A percentile compares a stretch with the other conserved stretches of the same genome.
Conservation (phyloP, 805 yeast genomes). For the Wickerhamomyces chambardii region DNA sequence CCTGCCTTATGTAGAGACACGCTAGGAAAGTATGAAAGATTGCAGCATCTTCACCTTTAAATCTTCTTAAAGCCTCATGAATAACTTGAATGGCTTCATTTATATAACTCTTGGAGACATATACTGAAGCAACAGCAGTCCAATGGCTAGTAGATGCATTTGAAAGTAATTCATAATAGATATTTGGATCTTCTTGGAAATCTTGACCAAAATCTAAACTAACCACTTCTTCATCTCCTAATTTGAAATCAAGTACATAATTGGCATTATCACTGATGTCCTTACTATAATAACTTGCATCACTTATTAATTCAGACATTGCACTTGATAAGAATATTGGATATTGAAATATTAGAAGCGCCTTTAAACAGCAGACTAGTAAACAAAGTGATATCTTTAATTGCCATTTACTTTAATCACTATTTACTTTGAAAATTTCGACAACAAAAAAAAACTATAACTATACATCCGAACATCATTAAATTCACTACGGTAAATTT, state of each 20-base stretch:
- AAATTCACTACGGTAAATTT: not conserved
- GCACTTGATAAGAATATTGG: not conserved
- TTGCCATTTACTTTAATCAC: no score
- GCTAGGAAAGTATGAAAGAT: slow-evolving; percentile 54
- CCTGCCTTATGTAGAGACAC: slow-evolving; percentile 59
- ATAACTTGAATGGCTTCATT: slow-evolving; percentile 60
- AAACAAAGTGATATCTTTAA: no score
- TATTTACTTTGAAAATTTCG: no score
- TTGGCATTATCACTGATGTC: not conserved
- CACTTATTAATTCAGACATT: slow-evolving; percentile 1
- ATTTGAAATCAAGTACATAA: slow-evolving; percentile 50
- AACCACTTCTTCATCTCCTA: slow-evolving; percentile 70
- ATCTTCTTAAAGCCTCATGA: slow-evolving; percentile 43
- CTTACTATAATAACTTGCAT: slow-evolving; percentile 3
- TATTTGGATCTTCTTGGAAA: slow-evolving; percentile 84
- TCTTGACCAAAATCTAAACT: slow-evolving; percentile 75
- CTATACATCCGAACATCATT: not conserved
- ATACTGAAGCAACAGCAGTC: slow-evolving; percentile 78
- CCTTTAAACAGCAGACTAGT: no score
- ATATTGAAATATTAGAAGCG: no score
- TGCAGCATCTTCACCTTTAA: slow-evolving; percentile 26
- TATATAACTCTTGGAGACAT: slow-evolving; percentile 49
- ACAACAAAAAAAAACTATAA: no score
- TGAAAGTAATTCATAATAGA: slow-evolving; percentile 66
- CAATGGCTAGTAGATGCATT: slow-evolving; percentile 71